These are phyloP conservation scores for Cadophora sp. DNA, from an alignment of 2,329 filamentous ascomycete species.

Conservation along the genomic window DNA sequence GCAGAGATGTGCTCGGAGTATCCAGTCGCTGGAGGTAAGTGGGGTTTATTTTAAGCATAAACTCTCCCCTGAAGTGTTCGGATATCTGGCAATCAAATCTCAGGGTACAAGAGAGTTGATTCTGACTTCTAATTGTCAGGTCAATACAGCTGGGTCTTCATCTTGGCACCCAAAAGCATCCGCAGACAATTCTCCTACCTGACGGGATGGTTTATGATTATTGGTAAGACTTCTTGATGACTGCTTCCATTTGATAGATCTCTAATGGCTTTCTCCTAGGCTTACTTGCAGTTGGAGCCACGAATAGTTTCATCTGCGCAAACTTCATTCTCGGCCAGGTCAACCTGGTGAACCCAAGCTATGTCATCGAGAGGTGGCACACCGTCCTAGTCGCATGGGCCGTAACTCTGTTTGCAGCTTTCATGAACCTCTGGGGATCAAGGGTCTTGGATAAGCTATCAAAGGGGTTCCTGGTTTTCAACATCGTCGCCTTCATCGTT, in stretches of 20 bases:
- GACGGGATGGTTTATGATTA: slow-evolving; percentile 57
- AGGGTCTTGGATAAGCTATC: slow-evolving; percentile 59
- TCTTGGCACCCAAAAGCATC: slow-evolving; percentile 57
- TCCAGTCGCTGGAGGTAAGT: slow-evolving; percentile 55
- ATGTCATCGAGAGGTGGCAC: slow-evolving; percentile 62
- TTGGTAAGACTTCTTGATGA: slow-evolving; percentile 44
- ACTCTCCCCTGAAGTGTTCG: no score
- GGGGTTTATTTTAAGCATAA: not conserved
- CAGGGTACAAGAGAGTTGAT: not conserved
- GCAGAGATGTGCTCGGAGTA: slow-evolving; percentile 65
- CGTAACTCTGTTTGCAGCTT: slow-evolving; percentile 52
- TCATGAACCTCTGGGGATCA: slow-evolving; percentile 57
- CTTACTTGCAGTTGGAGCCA: slow-evolving; percentile 57
- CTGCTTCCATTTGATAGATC: not conserved
- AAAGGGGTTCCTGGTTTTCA: slow-evolving; percentile 58
- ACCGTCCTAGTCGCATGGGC: slow-evolving; percentile 59
- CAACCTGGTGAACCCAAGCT: slow-evolving; percentile 58
- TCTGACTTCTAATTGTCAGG: slow-evolving; percentile 42
- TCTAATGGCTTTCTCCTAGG: slow-evolving; percentile 19
- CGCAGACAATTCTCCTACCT: slow-evolving; percentile 53
- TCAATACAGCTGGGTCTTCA: slow-evolving; percentile 64
- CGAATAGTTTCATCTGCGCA: slow-evolving; percentile 59
- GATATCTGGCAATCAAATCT: not conserved
- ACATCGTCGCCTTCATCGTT: slow-evolving; percentile 58
- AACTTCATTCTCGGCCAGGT: slow-evolving; percentile 63